Percentiles rank a stretch among this genome's conserved stretches.
Conservation (phyloP, 768 basidiomycete genomes). For the Phallus indusiatus region DNA sequence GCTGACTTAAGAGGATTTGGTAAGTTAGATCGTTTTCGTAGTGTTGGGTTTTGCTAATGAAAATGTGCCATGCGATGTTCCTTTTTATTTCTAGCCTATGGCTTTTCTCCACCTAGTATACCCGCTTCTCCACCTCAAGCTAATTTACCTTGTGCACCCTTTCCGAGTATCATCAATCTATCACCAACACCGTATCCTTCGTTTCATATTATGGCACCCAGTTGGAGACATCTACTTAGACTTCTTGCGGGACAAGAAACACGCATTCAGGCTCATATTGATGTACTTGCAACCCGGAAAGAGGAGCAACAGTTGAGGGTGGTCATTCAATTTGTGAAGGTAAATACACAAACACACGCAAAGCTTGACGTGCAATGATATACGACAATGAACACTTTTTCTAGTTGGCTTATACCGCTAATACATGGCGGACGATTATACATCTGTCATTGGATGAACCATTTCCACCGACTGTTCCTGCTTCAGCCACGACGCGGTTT, state of each 20-base stretch:
- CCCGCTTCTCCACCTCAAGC: conserved; percentile 24
- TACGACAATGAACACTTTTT: conserved; percentile 7
- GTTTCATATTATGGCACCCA: conserved; percentile 64
- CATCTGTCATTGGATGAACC: conserved; percentile 73
- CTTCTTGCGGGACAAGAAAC: conserved; percentile 66
- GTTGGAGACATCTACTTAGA: conserved; percentile 65
- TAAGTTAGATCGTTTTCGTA: neutral
- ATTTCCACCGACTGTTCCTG: conserved; percentile 34
- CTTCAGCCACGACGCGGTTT: conserved; percentile 34
- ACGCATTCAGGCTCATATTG: conserved; percentile 60
- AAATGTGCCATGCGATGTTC: neutral
- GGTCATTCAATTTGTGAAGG: conserved; percentile 74
- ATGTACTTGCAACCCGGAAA: conserved; percentile 51
- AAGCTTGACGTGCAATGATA: neutral
- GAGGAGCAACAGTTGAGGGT: conserved; percentile 52
- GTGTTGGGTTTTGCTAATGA: neutral
- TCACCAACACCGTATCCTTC: conserved; percentile 60
- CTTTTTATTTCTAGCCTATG: conserved; percentile 41
- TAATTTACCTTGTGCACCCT: conserved; percentile 38
- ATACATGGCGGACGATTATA: conserved; percentile 64
- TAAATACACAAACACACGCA: conserved; percentile 22
- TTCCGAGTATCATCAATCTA: conserved; percentile 69
- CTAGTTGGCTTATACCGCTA: conserved; percentile 49
- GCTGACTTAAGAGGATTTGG: neutral
- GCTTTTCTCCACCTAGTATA: conserved; percentile 52